phyloP scores from a whole-genome alignment of 2,329 filamentous ascomycete genomes.

The Fusarium beomiforme region DNA sequence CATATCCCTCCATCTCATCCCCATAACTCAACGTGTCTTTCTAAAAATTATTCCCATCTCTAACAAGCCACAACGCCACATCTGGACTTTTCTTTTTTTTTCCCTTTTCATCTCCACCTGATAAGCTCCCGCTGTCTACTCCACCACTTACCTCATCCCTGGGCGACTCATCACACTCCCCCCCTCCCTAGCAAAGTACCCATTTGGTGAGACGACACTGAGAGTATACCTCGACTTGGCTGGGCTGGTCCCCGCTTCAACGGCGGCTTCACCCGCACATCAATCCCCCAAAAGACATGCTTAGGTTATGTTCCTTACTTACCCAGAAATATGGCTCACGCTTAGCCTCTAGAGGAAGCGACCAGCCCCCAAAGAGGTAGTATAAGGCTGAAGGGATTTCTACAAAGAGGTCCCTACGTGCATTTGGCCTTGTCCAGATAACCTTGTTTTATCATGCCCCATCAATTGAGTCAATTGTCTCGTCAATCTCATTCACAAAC shows the following conservation, averaged over 20 bases:
- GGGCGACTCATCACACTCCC: slow-evolving; percentile 20
- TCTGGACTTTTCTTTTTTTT: neutral
- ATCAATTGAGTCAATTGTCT: neutral
- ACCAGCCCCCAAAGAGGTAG: slow-evolving; percentile 23
- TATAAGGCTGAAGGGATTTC: slow-evolving; percentile 37
- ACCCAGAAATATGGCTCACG: slow-evolving; percentile 34
- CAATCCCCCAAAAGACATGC: slow-evolving; percentile 19
- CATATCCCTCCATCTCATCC: neutral
- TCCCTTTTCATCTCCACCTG: slow-evolving; percentile 10
- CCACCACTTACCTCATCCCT: slow-evolving; percentile 30
- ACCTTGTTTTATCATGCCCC: neutral
- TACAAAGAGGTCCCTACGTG: slow-evolving; percentile 15
- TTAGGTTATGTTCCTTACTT: slow-evolving; percentile 2
- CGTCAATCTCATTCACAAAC: neutral
- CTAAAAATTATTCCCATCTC: neutral
- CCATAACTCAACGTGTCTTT: neutral
- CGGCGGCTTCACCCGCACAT: slow-evolving; percentile 40
- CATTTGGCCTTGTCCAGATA: slow-evolving; percentile 3
- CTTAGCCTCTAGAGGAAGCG: slow-evolving; percentile 43
- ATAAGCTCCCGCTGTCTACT: slow-evolving; percentile 31
- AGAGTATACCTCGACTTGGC: neutral
- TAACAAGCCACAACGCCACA: slow-evolving; percentile 27
- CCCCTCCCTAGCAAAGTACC: slow-evolving; percentile 8
- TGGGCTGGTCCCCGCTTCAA: slow-evolving; percentile 30
- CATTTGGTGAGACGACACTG: neutral